phyloP scores from a whole-genome alignment of 2,329 filamentous ascomycete species.

The Phaeosphaeriaceae sp. region DNA sequence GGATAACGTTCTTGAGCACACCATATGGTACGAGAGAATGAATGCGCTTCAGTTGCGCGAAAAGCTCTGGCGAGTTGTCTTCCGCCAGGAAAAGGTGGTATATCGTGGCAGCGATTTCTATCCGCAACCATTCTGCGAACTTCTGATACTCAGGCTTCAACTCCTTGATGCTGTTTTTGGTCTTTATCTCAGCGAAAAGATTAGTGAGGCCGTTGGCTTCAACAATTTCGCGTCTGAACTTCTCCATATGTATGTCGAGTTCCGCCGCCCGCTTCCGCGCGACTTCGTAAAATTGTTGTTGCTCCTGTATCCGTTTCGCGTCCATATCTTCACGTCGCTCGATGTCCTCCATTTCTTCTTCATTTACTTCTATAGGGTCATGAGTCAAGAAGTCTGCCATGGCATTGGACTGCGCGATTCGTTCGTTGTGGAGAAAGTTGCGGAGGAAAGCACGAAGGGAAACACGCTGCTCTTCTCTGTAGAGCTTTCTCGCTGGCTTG shows the following conservation, averaged over 20 bases:
- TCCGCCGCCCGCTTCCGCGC: conserved; percentile 88
- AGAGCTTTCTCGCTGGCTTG: conserved; percentile 66
- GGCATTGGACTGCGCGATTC: conserved; percentile 81
- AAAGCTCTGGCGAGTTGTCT: conserved; percentile 96
- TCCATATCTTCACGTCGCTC: conserved; percentile 81
- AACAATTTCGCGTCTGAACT: conserved; percentile 72
- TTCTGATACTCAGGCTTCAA: conserved; percentile 96
- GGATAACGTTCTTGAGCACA: conserved; percentile 94
- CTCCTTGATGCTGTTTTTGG: conserved; percentile 86
- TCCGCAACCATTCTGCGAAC: conserved; percentile 96
- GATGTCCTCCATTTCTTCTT: conserved; percentile 87
- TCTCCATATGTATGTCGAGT: conserved; percentile 97
- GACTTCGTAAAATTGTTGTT: conserved; percentile 94
- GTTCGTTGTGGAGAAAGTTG: conserved; percentile 81
- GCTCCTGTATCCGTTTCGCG: conserved; percentile 87
- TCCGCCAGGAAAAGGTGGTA: conserved; percentile 98
- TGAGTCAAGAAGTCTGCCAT: conserved; percentile 83
- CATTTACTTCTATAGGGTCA: conserved; percentile 75
- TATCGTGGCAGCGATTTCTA: conserved; percentile 94
- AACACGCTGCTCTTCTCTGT: conserved; percentile 88
- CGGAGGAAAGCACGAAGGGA: conserved; percentile 92
- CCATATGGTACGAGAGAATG: conserved; percentile 94
- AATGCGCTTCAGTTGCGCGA: conserved; percentile 91
- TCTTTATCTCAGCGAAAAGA: conserved; percentile 90
- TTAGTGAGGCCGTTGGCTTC: conserved; percentile 87